Evolutionary conservation across 371 early-diverging fungal genomes (phyloP), one percentile per base, ranked within the genome.

Genomic region (Lichtheimia ornata): DNA sequence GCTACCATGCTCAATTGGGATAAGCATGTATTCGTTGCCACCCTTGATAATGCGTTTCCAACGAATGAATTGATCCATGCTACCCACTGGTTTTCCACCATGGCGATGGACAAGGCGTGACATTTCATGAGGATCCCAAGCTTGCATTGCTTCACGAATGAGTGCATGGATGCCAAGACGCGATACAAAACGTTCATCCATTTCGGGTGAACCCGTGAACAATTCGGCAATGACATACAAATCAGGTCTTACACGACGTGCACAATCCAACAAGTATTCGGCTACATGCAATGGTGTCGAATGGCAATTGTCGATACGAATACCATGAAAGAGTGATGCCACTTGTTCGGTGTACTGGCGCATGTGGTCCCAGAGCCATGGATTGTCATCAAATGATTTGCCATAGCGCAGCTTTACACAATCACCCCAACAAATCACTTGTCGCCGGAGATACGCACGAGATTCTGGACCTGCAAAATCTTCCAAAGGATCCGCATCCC

Each of bases 231-330:
- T 81, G 7, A 98, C 97, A 73, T 97, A 97, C 14, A 98, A 78
- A 62, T 97, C 86, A 5, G 97, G 97, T 7, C 90, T 86, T 24
- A 93, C 82, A 12, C 62, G 64, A 42, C 99, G 89, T 14, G 95
- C 99, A 45, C 85, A 84, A 68, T 96, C 96, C 56, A 98, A 76
- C 9, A 97, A 78, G 66, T 96, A 94, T 58, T 93, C 84, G 0
- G 96, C 99, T 5, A 98, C 87, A 66, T 94, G 94, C 15, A 97
- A 81, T 0, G 99, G 98, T 0, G 99, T 98, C 6, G 96, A 95
- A 67, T 98, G 99, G 71, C 98, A 97, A 67, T 98, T 98, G 76
- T 98, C 99, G 59, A 98, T 97, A 40, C 99, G 89, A 75, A 98
- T 92, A 11, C 97, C 99, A 52, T 97, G 89, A 79, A 98, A 98